phyloP scores from a whole-genome alignment of 106 monocot genomes.

The Dendrobium catenatum region DNA sequence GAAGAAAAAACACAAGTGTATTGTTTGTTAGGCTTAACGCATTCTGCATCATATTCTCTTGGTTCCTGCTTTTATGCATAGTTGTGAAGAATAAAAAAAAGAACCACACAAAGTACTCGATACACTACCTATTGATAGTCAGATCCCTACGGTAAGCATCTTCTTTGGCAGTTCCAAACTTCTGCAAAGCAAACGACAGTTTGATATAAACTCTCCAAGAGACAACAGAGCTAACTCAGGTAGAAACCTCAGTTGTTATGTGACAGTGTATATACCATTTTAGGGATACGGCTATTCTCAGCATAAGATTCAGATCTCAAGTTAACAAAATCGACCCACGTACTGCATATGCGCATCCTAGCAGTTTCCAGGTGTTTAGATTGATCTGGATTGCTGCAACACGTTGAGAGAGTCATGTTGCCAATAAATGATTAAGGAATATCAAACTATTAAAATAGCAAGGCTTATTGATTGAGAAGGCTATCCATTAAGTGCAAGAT shows the following conservation, averaged over 20 bases:
- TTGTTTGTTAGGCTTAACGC: not conserved
- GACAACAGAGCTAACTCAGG: not conserved
- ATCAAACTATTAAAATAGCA: not conserved
- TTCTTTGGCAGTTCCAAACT: constrained; percentile 87
- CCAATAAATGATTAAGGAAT: not conserved
- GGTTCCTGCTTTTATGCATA: not conserved
- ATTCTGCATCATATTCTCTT: not conserved
- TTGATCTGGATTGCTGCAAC: constrained; percentile 89
- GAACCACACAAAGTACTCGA: not conserved
- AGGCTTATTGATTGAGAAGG: not conserved
- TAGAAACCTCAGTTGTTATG: not conserved
- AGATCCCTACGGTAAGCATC: constrained; percentile 93
- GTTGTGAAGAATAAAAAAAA: not conserved
- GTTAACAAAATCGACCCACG: constrained; percentile 96
- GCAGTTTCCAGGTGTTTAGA: constrained; percentile 99
- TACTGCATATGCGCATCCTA: constrained; percentile 82
- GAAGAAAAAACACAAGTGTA: not conserved
- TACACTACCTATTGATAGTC: constrained; percentile 80
- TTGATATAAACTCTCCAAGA: not conserved
- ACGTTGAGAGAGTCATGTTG: not conserved
- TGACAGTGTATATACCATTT: constrained; percentile 42
- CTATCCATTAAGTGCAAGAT: not conserved
- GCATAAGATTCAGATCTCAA: constrained; percentile 97
- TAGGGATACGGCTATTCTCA: constrained; percentile 93
- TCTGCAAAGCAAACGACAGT: constrained; percentile 24